Evolutionary conservation across 2,329 filamentous ascomycete genomes (phyloP), one percentile per base, ranked within the genome.

Genomic region (Pseudophaeomoniella oleicola): DNA sequence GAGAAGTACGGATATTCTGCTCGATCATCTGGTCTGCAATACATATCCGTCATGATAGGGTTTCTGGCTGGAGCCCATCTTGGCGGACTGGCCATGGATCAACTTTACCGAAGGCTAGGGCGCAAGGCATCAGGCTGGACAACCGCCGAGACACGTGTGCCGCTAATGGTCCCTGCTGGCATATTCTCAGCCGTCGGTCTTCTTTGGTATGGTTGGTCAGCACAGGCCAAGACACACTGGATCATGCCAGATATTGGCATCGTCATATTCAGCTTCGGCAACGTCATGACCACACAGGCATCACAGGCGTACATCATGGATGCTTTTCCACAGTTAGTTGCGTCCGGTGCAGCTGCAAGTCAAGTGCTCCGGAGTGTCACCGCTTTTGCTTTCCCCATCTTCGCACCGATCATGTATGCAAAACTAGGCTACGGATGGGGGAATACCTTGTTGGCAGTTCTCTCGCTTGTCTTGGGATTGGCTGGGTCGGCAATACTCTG

Each of bases 31-130:
- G 69, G 68, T 0, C 49, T 75, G 2, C 69, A 75, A 48, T 75
- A 73, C 52, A 61, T 75, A 16, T 64, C 71, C 19, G 60, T 67
- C 36, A 67, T 65, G 1, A 31, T 73, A 0, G 75, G 74, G 1
- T 72, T 73, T 51, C 56, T 73, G 16, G 48, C 64, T 0, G 69
- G 62, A 3, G 55, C 62, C 0, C 59, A 66, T 37, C 16, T 65
- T 1, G 54, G 56, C 3, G 62, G 55, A 0, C 48, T 46, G 0
- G 11, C 63, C 1, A 60, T 65, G 49, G 64, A 67, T 34, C 39
- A 35, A 9, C 36, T 57, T 1, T 64, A 50, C 46, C 36, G 38
- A 12, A 22, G 38, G 29, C n/a, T n/a, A n/a, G n/a, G n/a, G n/a
- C 37, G 46, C 11, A 42, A 40, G 18, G 37, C 32, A 14, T 30